Evolutionary conservation across 768 basidiomycete genomes (phyloP).

Genomic region (Collybia mongolica): DNA sequence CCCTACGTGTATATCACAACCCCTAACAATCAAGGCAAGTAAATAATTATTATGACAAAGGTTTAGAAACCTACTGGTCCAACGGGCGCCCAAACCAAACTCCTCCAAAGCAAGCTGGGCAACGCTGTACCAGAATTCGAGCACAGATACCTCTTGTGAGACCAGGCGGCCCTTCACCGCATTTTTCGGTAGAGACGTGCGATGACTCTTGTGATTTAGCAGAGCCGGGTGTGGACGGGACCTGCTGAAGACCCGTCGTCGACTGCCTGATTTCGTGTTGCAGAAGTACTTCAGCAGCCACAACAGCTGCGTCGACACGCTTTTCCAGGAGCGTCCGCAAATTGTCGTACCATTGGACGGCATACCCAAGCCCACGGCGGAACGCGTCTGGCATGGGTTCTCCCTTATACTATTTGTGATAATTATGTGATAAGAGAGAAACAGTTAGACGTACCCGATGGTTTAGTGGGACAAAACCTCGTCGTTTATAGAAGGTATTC

Average conservation of each 20-base stretch:
- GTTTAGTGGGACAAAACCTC: constrained; percentile 20
- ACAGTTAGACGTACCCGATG: constrained; percentile 15
- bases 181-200: not conserved
- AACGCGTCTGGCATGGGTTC: constrained; percentile 27
- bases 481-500: constrained; percentile 23
- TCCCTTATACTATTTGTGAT: constrained; percentile 15
- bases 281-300: not conserved
- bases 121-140: constrained; percentile 6
- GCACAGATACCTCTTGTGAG: not conserved
- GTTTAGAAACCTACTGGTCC: constrained; percentile 13
- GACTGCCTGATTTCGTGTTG: not conserved
- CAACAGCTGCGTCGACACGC: constrained; percentile 1
- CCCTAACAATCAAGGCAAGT: constrained; percentile 13
- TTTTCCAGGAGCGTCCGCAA: constrained; percentile 8
- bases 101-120: constrained; percentile 30
- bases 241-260: not conserved
- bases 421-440: not conserved
- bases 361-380: constrained; percentile 16
- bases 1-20: constrained; percentile 34
- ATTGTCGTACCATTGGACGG: constrained; percentile 13
- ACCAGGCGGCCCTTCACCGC: too few relatives aligned
- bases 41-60: not conserved
- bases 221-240: not conserved
- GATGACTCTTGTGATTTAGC: too few relatives aligned
- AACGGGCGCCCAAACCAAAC: constrained; percentile 17